Evolutionary conservation across 768 basidiomycete species (phyloP), one percentile per base, ranked within the genome.

Genomic region (Solioccasus polychromus): DNA sequence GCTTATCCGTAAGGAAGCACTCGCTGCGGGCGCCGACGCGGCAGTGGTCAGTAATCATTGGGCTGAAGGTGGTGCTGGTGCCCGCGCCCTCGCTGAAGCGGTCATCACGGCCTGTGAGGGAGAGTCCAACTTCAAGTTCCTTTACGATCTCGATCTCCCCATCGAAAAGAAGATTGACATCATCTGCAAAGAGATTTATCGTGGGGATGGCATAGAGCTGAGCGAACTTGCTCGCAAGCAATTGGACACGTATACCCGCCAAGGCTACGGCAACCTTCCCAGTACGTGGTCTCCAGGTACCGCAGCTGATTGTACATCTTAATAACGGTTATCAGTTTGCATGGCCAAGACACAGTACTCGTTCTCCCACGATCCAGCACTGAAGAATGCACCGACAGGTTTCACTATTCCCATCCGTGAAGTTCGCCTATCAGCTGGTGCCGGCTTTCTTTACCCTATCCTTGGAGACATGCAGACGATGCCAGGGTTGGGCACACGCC

Each of bases 261-360:
- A 97, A 69, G 94, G 94, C 38, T 92, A 86, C 59, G 66, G 78
- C 37, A 70, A 78, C 52, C 75, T 92, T 26, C 86, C 90, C 2
- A 90, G 89, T 91, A 63, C 57, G 88, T 68, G 4, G 42, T 23
- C 23, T 39, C 5, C n/a, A 17, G 10, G 4, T 17, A 6, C 17
- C 12, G 17, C 4, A 6, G 18, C 15, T 18, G 5, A 12, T 28
- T 29, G 11, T 26, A 32, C 22, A 28, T 53, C 49, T 50, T 34
- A 60, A n/a, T 8, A 3, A n/a, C 25, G 22, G 7, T 31, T 18
- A 46, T 22, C 54, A 86, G 92, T 95, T 63, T 95, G 92, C 70
- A 91, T 94, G 90, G 92, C 92, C 39, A 95, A 96, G 77, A 98
- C 95, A 5, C 95, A 96, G 52, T 92, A 97, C 57, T 96, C 93